Conservation (phyloP, 108 stramenopile species). For the Fragilariopsis cylindrus region DNA sequence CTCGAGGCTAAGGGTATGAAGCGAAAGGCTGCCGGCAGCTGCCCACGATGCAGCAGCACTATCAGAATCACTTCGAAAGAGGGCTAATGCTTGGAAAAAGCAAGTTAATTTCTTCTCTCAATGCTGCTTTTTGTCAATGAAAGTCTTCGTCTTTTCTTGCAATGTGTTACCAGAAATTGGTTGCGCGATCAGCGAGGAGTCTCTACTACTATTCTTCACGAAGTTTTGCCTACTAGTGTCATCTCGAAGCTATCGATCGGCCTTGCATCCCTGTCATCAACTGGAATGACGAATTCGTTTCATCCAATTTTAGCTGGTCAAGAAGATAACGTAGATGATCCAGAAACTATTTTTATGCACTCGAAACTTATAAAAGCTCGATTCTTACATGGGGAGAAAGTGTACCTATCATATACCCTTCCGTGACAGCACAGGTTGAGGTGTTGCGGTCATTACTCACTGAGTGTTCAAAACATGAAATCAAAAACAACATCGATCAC, state of each 20-base stretch:
- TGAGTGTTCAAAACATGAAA: constrained; percentile 24
- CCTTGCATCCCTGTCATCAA: constrained; percentile 26
- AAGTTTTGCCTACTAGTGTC: constrained; percentile 32
- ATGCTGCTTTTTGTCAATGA: constrained; percentile 37
- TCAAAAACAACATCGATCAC: not conserved
- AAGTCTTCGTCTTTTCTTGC: constrained; percentile 55
- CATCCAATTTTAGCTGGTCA: constrained; percentile 15
- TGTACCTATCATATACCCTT: constrained; percentile 56
- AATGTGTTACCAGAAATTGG: constrained; percentile 32
- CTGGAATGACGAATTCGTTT: constrained; percentile 7
- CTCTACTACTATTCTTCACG: constrained; percentile 21
- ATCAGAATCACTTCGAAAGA: constrained; percentile 43
- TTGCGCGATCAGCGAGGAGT: constrained; percentile 24
- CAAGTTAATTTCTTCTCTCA: constrained; percentile 60
- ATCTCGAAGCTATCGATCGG: constrained; percentile 34
- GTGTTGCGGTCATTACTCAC: constrained; percentile 37
- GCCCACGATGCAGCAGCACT: constrained; percentile 70
- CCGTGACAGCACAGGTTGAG: constrained; percentile 43
- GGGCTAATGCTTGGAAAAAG: constrained; percentile 57
- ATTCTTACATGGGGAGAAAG: constrained; percentile 66
- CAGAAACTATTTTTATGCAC: constrained; percentile 46
- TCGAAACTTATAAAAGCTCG: constrained; percentile 51
- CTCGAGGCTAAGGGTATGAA: constrained; percentile 74
- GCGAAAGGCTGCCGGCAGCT: constrained; percentile 83
- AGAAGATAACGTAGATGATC: constrained; percentile 16